Base-by-base conservation (phyloP, 768 basidiomycete genomes). In the Suillus clintonianus region DNA sequence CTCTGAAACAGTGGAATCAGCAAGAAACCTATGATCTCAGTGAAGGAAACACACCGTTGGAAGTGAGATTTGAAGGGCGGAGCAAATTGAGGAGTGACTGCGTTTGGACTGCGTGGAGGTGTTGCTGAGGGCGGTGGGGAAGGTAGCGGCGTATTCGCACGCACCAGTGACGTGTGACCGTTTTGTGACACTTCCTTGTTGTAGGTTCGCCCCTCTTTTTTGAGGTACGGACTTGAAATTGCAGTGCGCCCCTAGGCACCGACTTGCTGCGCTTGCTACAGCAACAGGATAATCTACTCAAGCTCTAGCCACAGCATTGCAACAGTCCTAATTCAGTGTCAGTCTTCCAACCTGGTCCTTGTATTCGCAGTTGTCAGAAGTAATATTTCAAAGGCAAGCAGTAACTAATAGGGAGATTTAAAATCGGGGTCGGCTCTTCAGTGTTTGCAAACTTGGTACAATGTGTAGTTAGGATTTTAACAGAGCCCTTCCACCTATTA, bases 91-190 rank as follows among this genome's bases (percentile, higher is more conserved):
- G 61, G 60, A 69, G 62, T 53, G 70, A 73, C 73, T 73, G 73
- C 62, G 68, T 53, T 50, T 56, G 39, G 50, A 51, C 50, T 51
- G 27, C 50, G 39, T 50, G 14, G 60, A 64, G 64, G 67, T 68
- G 32, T 64, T 73, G 63, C n/a, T 32, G 36, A 53, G 32, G 37
- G 60, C 4, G 39, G 50, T 48, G 54, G 62, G 45, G 45, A 51
- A 4, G 17, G 50, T 17, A 65, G 59, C 39, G 19, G 36, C 22
- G 22, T 50, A 53, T 64, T 75, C 71, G 60, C 70, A 51, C 27
- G 15, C 30, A 30, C n/a, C 14, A 24, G 69, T 71, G 62, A 73
- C 65, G 5, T n/a, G 66, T 75, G 64, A 73, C 73, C 55, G 42
- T 5, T 0, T 63, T 36, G 45, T 37, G 54, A 61, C 50, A 32